These are phyloP conservation scores for Cyberlindnera veronae DNA, from an alignment of 805 yeast genomes.

Conservation along the genomic window DNA sequence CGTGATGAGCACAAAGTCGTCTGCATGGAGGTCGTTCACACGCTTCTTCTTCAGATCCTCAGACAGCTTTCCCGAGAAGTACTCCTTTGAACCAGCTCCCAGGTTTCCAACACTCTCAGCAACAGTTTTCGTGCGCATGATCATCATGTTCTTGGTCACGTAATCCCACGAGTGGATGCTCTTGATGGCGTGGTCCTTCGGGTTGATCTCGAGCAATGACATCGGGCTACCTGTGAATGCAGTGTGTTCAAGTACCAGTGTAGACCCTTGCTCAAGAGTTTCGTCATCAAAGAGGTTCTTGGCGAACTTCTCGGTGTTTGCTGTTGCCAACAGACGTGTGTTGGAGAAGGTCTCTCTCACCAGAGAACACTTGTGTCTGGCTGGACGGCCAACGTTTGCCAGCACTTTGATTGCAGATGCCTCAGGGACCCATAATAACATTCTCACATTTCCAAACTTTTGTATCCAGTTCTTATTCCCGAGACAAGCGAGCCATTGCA, in stretches of 20 bases:
- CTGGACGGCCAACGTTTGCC: constrained; percentile 47
- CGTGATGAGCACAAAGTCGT: constrained; percentile 53
- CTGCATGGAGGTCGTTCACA: constrained; percentile 46
- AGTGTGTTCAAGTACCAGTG: constrained; percentile 28
- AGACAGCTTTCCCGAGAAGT: constrained; percentile 35
- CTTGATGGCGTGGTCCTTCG: constrained; percentile 37
- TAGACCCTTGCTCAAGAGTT: constrained; percentile 12
- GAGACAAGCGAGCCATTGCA: constrained; percentile 72
- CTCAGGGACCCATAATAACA: constrained; percentile 67
- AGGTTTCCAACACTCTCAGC: constrained; percentile 46
- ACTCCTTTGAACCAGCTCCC: constrained; percentile 80
- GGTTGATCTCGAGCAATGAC: constrained; percentile 55
- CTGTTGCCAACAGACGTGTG: constrained; percentile 50
- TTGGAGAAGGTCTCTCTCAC: constrained; percentile 64
- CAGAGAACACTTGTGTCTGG: constrained; percentile 60
- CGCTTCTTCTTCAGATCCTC: constrained; percentile 39
- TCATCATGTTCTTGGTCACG: constrained; percentile 58
- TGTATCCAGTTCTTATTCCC: constrained; percentile 73
- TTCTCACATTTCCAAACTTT: constrained; percentile 66
- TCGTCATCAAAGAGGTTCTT: constrained; percentile 19
- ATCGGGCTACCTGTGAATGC: constrained; percentile 27
- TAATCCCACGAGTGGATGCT: constrained; percentile 62
- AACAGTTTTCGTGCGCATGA: constrained; percentile 43
- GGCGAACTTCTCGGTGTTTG: constrained; percentile 25
- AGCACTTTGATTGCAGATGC: constrained; percentile 58